Evolutionary conservation across 108 stramenopile species (phyloP).

Genomic region (Aurantiochytrium sp.): DNA sequence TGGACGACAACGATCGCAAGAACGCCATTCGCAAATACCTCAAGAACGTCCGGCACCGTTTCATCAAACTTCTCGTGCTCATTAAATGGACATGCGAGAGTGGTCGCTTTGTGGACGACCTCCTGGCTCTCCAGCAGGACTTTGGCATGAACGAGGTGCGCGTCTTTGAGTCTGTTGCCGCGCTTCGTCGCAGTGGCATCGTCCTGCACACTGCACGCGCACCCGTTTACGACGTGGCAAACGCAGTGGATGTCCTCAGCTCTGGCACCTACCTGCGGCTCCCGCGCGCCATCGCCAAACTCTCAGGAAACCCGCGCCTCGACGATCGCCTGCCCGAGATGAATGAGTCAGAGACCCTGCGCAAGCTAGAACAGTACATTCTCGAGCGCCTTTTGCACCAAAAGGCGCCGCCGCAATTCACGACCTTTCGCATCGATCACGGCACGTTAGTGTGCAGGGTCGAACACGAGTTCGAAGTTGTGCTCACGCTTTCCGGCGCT

Average conservation of each 20-base stretch:
- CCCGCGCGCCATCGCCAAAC: not conserved
- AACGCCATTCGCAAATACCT: not conserved
- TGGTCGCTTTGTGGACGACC: not conserved
- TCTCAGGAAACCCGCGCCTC: conserved; percentile 8
- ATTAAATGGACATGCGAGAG: not conserved
- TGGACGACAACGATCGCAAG: not conserved
- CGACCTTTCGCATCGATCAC: not conserved
- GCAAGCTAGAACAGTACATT: conserved; percentile 1
- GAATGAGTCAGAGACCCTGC: not conserved
- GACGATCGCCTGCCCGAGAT: conserved; percentile 9
- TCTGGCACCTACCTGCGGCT: not conserved
- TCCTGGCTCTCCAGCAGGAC: not conserved
- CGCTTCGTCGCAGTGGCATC: not conserved
- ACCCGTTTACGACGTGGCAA: not conserved
- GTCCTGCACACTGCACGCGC: not conserved
- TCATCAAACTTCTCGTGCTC: not conserved
- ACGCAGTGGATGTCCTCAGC: not conserved
- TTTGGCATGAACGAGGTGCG: not conserved
- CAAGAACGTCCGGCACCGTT: not conserved
- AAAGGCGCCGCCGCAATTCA: not conserved
- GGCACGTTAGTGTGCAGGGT: not conserved
- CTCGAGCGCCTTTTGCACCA: not conserved
- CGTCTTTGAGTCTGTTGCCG: not conserved
- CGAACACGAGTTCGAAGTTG: conserved; percentile 2
- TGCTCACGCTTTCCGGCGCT: not conserved